These are phyloP conservation scores for Lasiosphaeris hirsuta DNA, from an alignment of 495 filamentous ascomycete genomes.

Conservation along the genomic window DNA sequence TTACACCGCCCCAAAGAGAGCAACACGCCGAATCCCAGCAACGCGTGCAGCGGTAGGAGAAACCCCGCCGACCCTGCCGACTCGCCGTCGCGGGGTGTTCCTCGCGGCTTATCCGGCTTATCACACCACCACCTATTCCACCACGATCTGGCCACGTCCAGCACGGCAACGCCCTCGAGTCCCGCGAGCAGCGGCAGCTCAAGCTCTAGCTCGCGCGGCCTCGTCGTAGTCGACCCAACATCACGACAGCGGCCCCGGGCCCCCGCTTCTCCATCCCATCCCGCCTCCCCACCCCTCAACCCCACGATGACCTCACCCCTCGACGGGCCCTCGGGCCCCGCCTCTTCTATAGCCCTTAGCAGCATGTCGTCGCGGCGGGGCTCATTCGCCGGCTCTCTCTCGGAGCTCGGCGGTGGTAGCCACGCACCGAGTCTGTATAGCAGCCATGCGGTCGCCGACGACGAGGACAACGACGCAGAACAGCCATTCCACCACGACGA, in stretches of 20 bases:
- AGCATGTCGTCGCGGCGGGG: constrained; percentile 54
- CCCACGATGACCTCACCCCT: constrained; percentile 16
- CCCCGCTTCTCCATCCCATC: not conserved
- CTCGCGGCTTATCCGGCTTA: not conserved
- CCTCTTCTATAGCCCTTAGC: constrained; percentile 38
- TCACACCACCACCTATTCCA: not conserved
- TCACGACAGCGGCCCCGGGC: not conserved
- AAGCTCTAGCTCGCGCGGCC: not conserved
- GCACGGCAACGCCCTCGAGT: not conserved
- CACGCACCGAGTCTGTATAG: constrained; percentile 34
- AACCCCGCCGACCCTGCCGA: constrained; percentile 8
- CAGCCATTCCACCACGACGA: not conserved
- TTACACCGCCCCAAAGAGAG: constrained; percentile 33
- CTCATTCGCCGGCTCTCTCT: constrained; percentile 46
- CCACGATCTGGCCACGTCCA: not conserved
- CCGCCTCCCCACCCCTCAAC: constrained; percentile 2
- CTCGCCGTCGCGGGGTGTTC: not conserved
- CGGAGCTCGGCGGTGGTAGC: constrained; percentile 48
- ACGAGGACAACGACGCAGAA: constrained; percentile 31
- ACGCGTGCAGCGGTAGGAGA: not conserved
- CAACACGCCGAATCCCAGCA: constrained; percentile 19
- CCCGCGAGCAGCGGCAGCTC: not conserved
- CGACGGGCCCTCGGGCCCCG: constrained; percentile 45
- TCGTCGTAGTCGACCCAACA: not conserved
- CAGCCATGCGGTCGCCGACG: constrained; percentile 11